A percentile compares a stretch with the other conserved stretches of the same genome.
Conservation (phyloP, 768 basidiomycete species). For the Stropharia rugosoannulata region DNA sequence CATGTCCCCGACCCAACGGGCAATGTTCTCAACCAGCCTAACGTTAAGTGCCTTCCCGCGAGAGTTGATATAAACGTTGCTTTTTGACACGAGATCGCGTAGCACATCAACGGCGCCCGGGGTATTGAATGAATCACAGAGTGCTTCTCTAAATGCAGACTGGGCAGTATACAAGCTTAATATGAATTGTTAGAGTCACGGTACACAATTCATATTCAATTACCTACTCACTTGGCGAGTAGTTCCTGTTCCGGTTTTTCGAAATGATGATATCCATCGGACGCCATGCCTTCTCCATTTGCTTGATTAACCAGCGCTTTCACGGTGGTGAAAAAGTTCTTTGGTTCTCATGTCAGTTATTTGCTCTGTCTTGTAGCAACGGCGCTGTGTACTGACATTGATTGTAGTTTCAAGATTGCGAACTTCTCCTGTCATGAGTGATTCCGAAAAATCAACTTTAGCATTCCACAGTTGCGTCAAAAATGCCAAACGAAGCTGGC, state of each 20-base stretch:
- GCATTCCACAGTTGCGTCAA: slow-evolving; percentile 89
- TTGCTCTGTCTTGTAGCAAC: background rate
- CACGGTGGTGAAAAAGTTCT: slow-evolving; percentile 94
- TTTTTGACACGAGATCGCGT: slow-evolving; percentile 77
- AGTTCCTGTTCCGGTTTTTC: slow-evolving; percentile 69
- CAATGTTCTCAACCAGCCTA: slow-evolving; percentile 58
- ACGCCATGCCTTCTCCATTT: slow-evolving; percentile 42
- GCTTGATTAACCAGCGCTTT: slow-evolving; percentile 75
- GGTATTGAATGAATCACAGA: slow-evolving; percentile 98
- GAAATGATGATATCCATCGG: slow-evolving; percentile 66
- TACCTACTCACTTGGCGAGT: slow-evolving; percentile 49
- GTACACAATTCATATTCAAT: slow-evolving; percentile 1
- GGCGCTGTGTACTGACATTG: slow-evolving; percentile 56
- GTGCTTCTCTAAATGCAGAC: slow-evolving; percentile 73
- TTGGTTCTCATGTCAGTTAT: slow-evolving; percentile 8
- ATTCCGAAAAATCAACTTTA: slow-evolving; percentile 92
- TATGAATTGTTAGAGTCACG: background rate
- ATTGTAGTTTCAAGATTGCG: slow-evolving; percentile 78
- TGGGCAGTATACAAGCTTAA: slow-evolving; percentile 75
- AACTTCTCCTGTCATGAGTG: slow-evolving; percentile 86
- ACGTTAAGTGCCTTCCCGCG: slow-evolving; percentile 61
- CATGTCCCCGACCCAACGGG: slow-evolving; percentile 72
- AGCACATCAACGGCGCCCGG: slow-evolving; percentile 76
- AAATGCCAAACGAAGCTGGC: slow-evolving; percentile 92
- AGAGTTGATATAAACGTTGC: slow-evolving; percentile 85